Conservation (phyloP, 1,284 basidiomycete genomes). For the Entoloma clypeatum region DNA sequence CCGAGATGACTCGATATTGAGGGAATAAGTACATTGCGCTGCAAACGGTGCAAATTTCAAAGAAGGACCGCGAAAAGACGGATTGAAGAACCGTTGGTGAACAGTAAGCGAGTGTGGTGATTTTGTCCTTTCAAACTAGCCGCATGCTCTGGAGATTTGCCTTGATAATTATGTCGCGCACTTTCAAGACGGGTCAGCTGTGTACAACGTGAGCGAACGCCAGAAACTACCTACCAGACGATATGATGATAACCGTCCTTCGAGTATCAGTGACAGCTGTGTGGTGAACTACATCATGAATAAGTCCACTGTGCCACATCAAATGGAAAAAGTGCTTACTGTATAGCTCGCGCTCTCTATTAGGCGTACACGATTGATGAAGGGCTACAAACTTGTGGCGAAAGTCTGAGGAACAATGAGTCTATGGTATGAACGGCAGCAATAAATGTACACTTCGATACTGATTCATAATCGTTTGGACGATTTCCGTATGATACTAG, state of each 20-base stretch:
- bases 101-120: no score
- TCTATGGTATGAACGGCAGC: not conserved
- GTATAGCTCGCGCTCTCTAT: conserved; percentile 65
- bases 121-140: conserved; percentile 50
- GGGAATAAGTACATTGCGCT: no score
- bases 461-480: conserved; percentile 69
- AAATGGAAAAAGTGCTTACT: conserved; percentile 39
- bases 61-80: no score
- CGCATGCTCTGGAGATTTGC: conserved; percentile 52
- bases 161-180: conserved; percentile 61
- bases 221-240: conserved; percentile 39
- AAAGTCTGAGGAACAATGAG: conserved; percentile 51
- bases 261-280: conserved; percentile 75
- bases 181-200: conserved; percentile 27
- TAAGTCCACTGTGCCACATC: conserved; percentile 1
- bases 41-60: no score
- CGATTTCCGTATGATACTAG: conserved; percentile 65
- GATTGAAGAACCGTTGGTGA: no score
- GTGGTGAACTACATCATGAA: conserved; percentile 54
- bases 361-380: conserved; percentile 63
- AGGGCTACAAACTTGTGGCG: conserved; percentile 65
- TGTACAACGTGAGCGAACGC: conserved; percentile 1
- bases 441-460: conserved; percentile 56
- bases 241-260: conserved; percentile 53
- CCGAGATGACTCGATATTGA: no score